Conservation (phyloP, 805 yeast species). For the Lachancea cidri region DNA sequence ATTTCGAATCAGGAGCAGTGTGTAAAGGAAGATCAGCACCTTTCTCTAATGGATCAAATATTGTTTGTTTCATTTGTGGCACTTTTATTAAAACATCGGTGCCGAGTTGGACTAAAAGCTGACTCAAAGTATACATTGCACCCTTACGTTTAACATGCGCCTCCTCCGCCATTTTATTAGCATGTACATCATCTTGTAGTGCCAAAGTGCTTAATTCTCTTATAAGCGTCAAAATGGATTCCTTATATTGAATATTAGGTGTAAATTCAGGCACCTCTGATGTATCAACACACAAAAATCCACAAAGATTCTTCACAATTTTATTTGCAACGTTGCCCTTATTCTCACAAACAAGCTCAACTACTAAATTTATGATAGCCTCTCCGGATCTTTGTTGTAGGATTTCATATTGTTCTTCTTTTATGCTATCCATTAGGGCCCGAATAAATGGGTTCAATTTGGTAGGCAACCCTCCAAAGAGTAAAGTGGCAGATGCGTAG, state of each 20-base stretch:
- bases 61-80: conserved; percentile 59
- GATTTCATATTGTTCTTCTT: conserved; percentile 59
- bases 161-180: conserved; percentile 59
- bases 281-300: conserved; percentile 91
- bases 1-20: conserved; percentile 36
- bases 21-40: conserved; percentile 30
- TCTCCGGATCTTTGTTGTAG: conserved; percentile 69
- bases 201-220: conserved; percentile 70
- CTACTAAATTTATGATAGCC: conserved; percentile 60
- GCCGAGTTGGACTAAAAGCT: conserved; percentile 49
- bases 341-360: conserved; percentile 48
- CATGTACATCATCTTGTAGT: conserved; percentile 54
- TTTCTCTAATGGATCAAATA: conserved; percentile 59
- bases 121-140: conserved; percentile 64
- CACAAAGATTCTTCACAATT: conserved; percentile 84
- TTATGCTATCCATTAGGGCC: conserved; percentile 87
- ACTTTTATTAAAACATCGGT: conserved; percentile 50
- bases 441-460: conserved; percentile 86
- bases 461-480: conserved; percentile 64
- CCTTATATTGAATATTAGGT: conserved; percentile 50
- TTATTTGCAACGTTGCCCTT: conserved; percentile 81
- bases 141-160: conserved; percentile 85
- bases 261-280: conserved; percentile 91
- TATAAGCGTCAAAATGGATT: conserved; percentile 62
- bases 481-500: conserved; percentile 68